phyloP scores from a whole-genome alignment of 192 early-diverging fungal species.

The Coemansia sp. region DNA sequence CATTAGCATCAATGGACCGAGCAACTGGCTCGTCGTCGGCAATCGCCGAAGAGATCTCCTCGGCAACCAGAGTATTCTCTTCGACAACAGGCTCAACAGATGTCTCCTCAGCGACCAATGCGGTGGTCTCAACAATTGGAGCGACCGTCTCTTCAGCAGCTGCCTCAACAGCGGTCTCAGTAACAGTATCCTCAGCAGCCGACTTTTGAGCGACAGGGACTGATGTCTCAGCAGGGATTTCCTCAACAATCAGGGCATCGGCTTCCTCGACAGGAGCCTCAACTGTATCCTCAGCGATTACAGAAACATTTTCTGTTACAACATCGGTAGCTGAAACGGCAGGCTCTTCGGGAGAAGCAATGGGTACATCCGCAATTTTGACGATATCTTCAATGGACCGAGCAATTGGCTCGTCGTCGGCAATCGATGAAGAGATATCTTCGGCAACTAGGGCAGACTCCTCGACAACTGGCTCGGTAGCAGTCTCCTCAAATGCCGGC shows the following conservation, averaged over 20 bases:
- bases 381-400: constrained; percentile 1
- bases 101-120: neutral
- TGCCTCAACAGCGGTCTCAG: neutral
- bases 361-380: neutral
- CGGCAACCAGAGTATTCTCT: neutral
- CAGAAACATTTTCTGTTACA: neutral
- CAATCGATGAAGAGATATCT: neutral
- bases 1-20: constrained; percentile 1
- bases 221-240: neutral
- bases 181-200: neutral
- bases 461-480: neutral
- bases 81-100: neutral
- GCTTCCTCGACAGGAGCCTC: neutral
- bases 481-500: neutral
- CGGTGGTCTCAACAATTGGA: neutral
- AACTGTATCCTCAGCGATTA: neutral
- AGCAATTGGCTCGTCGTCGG: neutral
- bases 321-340: neutral
- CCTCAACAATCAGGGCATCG: neutral
- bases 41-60: neutral
- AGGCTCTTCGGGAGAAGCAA: neutral
- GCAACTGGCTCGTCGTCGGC: neutral
- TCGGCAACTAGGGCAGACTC: neutral
- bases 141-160: neutral
- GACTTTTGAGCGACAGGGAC: neutral